A percentile compares a stretch with the other conserved stretches of the same genome.
These are phyloP conservation scores for Talaromyces borbonicus DNA, from an alignment of 495 filamentous ascomycete species.

Conservation along the genomic window DNA sequence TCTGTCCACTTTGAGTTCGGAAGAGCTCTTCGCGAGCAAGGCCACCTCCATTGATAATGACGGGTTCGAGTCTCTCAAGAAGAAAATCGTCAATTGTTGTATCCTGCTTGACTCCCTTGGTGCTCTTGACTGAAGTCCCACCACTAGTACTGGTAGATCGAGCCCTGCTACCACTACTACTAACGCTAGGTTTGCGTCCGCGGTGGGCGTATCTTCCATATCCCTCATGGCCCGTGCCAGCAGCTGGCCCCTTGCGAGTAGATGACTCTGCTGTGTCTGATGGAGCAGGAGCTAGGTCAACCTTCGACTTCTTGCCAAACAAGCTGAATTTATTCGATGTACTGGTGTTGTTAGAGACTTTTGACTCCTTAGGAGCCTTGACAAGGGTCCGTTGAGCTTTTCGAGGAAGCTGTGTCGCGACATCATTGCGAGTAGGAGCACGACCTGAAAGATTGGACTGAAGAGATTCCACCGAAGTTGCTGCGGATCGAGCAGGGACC, in stretches of 20 bases:
- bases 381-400: conserved; percentile 22
- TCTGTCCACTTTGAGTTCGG: conserved; percentile 56
- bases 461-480: conserved; percentile 30
- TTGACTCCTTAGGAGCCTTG: conserved; percentile 17
- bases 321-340: conserved; percentile 58
- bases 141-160: conserved; percentile 49
- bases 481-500: conserved; percentile 17
- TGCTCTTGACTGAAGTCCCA: conserved; percentile 35
- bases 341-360: conserved; percentile 19
- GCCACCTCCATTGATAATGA: conserved; percentile 73
- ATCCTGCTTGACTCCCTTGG: conserved; percentile 45
- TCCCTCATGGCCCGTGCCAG: conserved; percentile 93
- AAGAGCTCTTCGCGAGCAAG: conserved; percentile 38
- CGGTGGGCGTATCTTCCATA: conserved; percentile 66
- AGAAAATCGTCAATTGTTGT: conserved; percentile 60
- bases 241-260: conserved; percentile 69
- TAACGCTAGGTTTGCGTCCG: conserved; percentile 38
- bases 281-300: conserved; percentile 34
- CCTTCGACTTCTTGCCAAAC: conserved; percentile 65
- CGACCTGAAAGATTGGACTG: conserved; percentile 25
- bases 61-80: conserved; percentile 70
- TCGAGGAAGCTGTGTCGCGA: conserved; percentile 21
- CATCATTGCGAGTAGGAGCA: conserved; percentile 31
- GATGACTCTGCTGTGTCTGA: conserved; percentile 39
- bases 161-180: conserved; percentile 36